Conservation (phyloP, 768 basidiomycete genomes). For the Suillus tomentosus region DNA sequence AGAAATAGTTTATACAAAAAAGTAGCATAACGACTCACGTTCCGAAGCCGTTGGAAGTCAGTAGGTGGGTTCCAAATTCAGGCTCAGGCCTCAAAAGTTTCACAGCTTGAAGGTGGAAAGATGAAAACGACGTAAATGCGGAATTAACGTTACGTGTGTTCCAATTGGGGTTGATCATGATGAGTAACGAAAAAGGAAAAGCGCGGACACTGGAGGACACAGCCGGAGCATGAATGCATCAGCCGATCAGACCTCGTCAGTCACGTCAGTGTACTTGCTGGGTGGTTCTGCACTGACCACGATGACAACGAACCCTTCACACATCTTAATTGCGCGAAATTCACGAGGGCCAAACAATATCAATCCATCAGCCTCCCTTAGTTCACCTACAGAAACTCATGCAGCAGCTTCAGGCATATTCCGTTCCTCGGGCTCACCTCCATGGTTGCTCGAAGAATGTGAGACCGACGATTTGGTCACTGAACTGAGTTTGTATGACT, state of each 20-base stretch:
- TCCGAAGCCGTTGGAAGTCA: not conserved
- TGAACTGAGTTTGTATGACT: constrained; percentile 65
- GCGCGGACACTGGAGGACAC: not conserved
- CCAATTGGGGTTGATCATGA: not conserved
- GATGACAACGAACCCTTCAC: constrained; percentile 79
- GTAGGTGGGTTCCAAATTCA: not conserved
- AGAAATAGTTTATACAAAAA: not conserved
- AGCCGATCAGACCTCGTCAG: not conserved
- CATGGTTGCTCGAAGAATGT: constrained; percentile 77
- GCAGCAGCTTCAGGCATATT: constrained; percentile 86
- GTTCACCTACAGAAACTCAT: constrained; percentile 86
- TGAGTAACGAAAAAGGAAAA: constrained; percentile 5
- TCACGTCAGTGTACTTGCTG: not conserved
- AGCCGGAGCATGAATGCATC: not conserved
- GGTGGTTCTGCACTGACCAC: not conserved
- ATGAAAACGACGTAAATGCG: not conserved
- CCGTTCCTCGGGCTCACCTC: constrained; percentile 76
- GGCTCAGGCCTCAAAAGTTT: not conserved
- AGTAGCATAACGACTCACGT: not conserved
- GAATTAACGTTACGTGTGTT: not conserved
- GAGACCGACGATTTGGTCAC: constrained; percentile 71
- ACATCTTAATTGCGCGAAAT: constrained; percentile 86
- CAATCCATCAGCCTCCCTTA: constrained; percentile 78
- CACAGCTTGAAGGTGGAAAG: not conserved
- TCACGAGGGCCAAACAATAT: constrained; percentile 76